Conservation (phyloP, 768 basidiomycete genomes). For the Zangia roseola region DNA sequence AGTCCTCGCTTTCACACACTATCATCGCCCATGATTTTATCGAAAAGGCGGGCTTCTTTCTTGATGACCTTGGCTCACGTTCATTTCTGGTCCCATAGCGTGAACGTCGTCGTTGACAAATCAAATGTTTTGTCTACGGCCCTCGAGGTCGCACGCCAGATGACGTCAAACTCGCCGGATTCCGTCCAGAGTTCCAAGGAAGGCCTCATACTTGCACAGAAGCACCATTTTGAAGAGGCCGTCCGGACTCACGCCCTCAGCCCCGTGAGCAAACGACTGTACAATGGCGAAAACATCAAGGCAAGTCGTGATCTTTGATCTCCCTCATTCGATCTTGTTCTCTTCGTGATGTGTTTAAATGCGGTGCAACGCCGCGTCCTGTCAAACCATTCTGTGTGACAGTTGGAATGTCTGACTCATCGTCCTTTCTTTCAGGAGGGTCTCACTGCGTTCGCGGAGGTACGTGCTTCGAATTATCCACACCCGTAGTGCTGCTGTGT, state of each 20-base stretch:
- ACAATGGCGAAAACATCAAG: slow-evolving; percentile 68
- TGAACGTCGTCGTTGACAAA: slow-evolving; percentile 66
- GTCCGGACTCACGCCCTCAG: slow-evolving; percentile 46
- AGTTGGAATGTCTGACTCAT: slow-evolving; percentile 14
- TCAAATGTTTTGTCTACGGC: slow-evolving; percentile 56
- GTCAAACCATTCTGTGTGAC: background rate
- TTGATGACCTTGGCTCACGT: slow-evolving; percentile 15
- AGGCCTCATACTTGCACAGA: slow-evolving; percentile 57
- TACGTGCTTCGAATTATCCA: slow-evolving; percentile 7
- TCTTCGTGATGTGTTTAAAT: background rate
- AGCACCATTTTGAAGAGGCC: slow-evolving; percentile 50
- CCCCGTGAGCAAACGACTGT: slow-evolving; percentile 50
- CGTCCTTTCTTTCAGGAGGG: slow-evolving; percentile 52
- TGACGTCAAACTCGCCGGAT: slow-evolving; percentile 71
- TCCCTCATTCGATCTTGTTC: background rate
- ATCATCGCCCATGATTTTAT: slow-evolving; percentile 10
- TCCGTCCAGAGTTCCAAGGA: slow-evolving; percentile 74
- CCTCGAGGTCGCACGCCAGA: slow-evolving; percentile 56
- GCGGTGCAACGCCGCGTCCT: background rate
- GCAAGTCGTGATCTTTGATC: slow-evolving; percentile 33
- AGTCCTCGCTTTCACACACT: slow-evolving; percentile 32
- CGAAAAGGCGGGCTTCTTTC: slow-evolving; percentile 5
- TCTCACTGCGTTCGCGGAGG: slow-evolving; percentile 57
- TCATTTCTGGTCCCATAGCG: slow-evolving; percentile 38
- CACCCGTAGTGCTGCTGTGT: slow-evolving; percentile 4